Percentiles rank a stretch among this genome's conserved stretches.
phyloP scores from a whole-genome alignment of 2,329 filamentous ascomycete genomes.

The Fusarium sp. region DNA sequence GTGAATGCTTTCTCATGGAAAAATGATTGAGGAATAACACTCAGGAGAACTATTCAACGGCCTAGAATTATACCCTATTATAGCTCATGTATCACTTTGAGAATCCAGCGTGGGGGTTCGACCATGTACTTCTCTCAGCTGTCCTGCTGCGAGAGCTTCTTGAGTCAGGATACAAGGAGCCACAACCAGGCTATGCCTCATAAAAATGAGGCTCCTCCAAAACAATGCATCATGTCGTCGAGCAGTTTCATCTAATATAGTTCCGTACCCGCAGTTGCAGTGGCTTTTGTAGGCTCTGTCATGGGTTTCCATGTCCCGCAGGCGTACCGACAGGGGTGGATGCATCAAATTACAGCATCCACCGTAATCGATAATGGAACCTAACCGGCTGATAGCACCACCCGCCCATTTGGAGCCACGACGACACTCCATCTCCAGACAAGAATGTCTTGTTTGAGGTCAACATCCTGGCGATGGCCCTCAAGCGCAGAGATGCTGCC shows the following conservation, averaged over 20 bases:
- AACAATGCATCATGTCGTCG: neutral
- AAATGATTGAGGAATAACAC: neutral
- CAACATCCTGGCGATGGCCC: constrained; percentile 67
- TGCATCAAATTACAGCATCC: constrained; percentile 40
- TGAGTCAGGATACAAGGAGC: neutral
- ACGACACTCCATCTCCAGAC: constrained; percentile 35
- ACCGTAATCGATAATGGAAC: constrained; percentile 38
- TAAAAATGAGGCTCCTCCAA: neutral
- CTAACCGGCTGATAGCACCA: constrained; percentile 37
- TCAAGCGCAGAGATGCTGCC: constrained; percentile 79
- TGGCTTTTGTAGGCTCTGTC: constrained; percentile 16
- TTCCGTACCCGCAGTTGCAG: constrained; percentile 20
- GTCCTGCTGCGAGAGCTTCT: neutral
- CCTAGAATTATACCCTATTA: neutral
- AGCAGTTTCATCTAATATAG: neutral
- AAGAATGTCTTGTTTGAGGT: constrained; percentile 49
- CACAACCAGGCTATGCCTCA: neutral
- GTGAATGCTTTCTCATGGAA: neutral
- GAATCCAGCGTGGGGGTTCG: neutral
- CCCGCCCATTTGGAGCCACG: constrained; percentile 31
- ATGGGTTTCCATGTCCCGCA: constrained; percentile 33
- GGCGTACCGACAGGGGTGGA: constrained; percentile 33
- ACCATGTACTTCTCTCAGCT: neutral
- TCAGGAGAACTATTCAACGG: neutral
- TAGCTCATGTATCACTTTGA: neutral